Evolutionary conservation across 2,329 filamentous ascomycete species (phyloP).

Genomic region (Cladophialophora immunda): DNA sequence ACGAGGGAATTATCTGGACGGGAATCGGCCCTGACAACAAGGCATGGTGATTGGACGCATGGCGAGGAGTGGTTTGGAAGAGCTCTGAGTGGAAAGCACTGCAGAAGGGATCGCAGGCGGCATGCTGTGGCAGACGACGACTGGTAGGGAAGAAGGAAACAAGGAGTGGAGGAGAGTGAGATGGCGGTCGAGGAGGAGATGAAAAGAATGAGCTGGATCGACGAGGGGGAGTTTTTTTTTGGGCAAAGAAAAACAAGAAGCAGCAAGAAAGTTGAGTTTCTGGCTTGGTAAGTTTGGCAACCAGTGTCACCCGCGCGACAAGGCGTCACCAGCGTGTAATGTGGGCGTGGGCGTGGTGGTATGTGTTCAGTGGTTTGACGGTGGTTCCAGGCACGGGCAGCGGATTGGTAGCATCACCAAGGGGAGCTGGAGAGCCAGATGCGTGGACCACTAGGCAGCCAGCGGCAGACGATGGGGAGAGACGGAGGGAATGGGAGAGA

Average conservation of each 20-base stretch:
- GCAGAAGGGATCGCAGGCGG: background rate
- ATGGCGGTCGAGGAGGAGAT: background rate
- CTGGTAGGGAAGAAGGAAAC: background rate
- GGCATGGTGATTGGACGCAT: slow-evolving; percentile 32
- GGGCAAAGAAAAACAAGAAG: slow-evolving; percentile 5
- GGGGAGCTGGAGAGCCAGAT: background rate
- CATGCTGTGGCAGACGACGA: background rate
- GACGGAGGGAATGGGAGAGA: background rate
- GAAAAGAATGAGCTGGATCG: background rate
- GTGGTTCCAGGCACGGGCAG: slow-evolving; percentile 14
- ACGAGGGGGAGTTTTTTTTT: background rate
- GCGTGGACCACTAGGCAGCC: background rate
- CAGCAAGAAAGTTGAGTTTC: background rate
- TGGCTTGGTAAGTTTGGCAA: slow-evolving; percentile 12
- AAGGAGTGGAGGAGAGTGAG: background rate
- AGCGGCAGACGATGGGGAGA: slow-evolving; percentile 4
- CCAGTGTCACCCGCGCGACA: slow-evolving; percentile 1
- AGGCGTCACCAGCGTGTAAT: background rate
- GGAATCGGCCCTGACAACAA: slow-evolving; percentile 31
- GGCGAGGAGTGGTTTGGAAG: slow-evolving; percentile 17
- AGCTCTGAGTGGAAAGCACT: slow-evolving; percentile 26
- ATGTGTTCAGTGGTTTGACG: slow-evolving; percentile 1
- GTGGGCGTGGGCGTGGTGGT: background rate
- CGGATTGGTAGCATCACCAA: slow-evolving; percentile 4
- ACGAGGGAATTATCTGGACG: slow-evolving; percentile 36